Evolutionary conservation across 768 basidiomycete genomes (phyloP), one percentile per base, ranked within the genome.

Genomic region (Trichaptum fuscoviolaceum): DNA sequence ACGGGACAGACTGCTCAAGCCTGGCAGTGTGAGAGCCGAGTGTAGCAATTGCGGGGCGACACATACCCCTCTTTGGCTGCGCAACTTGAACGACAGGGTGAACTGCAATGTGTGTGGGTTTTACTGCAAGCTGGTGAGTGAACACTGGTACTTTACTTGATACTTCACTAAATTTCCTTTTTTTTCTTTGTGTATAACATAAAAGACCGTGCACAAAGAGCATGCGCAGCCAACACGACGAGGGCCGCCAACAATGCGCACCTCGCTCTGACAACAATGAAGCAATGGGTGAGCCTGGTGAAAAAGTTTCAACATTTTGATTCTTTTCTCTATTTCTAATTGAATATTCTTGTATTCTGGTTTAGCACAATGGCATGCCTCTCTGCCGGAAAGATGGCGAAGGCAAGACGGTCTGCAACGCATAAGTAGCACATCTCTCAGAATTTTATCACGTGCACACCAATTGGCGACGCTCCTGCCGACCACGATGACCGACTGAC

Each of bases 331-430:
- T 58, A 8, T n/a, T 60, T 15, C 60, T 69, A 64, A 62, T 61
- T 63, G 57, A 25, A 52, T 42, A 24, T 17, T 20, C 7, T 59
- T 18, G 64, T 23, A 23, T 34, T 17, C 23, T 64, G 34, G 6
- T 67, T 23, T 34, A 83, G 92, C 92, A 2, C 91, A 93, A 80
- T 95, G 91, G 91, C 15, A 93, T 93, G 6, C 93, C 93, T 15
- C 84, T 94, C 57, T 94, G 92, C 92, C 84, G 92, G 69, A 94
- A 94, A 77, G 93, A 94, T 71, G 92, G 93, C 71, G 93, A 93
- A 77, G 92, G 92, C 65, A 92, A 92, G 80, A 94, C 92, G 0
- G 91, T 94, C 57, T 94, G 93, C 80, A 94, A 94, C 71, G 92
- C 93, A 89, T 93, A 75, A 76, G 89, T 85, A 30, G 7, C 7